phyloP scores from a whole-genome alignment of 768 basidiomycete species.

The Sporobolomyces phaffii region DNA sequence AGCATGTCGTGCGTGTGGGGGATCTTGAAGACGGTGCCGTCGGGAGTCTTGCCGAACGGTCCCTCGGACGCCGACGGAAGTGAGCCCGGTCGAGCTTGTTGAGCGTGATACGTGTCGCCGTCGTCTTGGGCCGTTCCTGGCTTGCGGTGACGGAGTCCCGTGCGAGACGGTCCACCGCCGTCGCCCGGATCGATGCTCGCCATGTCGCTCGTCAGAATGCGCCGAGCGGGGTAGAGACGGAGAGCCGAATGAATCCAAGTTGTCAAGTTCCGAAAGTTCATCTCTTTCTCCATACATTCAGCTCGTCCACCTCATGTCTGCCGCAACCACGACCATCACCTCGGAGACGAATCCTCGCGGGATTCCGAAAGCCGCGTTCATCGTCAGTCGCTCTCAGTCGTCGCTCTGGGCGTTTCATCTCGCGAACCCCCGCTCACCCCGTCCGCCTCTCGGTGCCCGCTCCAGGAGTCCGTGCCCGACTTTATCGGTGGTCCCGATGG shows the following conservation, averaged over 20 bases:
- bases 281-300: no score
- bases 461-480: constrained; percentile 75
- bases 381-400: no score
- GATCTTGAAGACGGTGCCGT: constrained; percentile 62
- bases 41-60: constrained; percentile 75
- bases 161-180: no score
- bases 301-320: no score
- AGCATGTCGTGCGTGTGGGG: constrained; percentile 87
- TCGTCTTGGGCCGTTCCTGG: not conserved
- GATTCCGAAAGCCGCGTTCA: constrained; percentile 90
- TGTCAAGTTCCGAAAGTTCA: no score
- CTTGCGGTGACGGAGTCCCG: no score
- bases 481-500: constrained; percentile 73
- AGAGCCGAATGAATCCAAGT: no score
- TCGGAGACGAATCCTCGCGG: constrained; percentile 64
- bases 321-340: not conserved
- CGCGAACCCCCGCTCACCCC: not conserved
- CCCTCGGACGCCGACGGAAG: no score
- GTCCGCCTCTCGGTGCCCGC: not conserved
- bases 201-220: no score
- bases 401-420: no score
- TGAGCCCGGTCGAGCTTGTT: not conserved
- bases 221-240: no score
- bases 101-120: not conserved
- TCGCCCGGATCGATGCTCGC: no score